Percentiles rank a stretch among this genome's conserved stretches.
These are phyloP conservation scores for Davidsoniella virescens DNA, from an alignment of 2,329 filamentous ascomycete species.

Conservation along the genomic window DNA sequence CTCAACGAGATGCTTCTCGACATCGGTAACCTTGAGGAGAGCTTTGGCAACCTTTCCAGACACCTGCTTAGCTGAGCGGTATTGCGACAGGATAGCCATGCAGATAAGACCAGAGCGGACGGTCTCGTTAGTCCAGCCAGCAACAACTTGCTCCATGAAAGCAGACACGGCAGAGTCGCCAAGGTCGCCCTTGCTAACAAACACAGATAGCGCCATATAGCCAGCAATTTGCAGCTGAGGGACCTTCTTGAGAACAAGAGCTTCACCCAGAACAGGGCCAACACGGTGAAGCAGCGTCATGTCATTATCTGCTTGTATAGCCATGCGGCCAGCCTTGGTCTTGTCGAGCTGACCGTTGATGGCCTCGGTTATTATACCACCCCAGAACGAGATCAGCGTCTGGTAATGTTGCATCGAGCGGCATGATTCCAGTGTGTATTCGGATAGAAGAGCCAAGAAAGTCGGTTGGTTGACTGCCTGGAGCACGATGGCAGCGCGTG, in stretches of 20 bases:
- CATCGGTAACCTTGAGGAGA: constrained; percentile 44
- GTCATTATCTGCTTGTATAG: constrained; percentile 64
- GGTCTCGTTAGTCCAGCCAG: constrained; percentile 61
- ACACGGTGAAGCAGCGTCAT: constrained; percentile 56
- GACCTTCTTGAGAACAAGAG: constrained; percentile 56
- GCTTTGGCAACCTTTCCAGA: constrained; percentile 54
- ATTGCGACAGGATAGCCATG: constrained; percentile 65
- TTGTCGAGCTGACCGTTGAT: constrained; percentile 68
- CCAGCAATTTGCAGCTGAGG: constrained; percentile 71
- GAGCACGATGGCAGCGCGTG: constrained; percentile 68
- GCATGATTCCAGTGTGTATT: constrained; percentile 61
- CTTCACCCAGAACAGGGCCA: constrained; percentile 58
- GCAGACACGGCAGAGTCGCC: constrained; percentile 66
- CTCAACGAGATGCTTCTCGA: constrained; percentile 42
- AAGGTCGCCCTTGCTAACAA: constrained; percentile 68
- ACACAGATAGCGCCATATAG: constrained; percentile 78
- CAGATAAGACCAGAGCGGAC: constrained; percentile 60
- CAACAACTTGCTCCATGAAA: constrained; percentile 76
- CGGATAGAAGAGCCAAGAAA: constrained; percentile 62
- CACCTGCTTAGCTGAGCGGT: constrained; percentile 53
- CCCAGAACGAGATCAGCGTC: constrained; percentile 77
- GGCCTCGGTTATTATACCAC: constrained; percentile 70
- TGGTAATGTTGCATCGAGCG: constrained; percentile 57
- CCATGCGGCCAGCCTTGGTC: constrained; percentile 56
- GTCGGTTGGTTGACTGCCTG: constrained; percentile 62